phyloP scores from a whole-genome alignment of 2,329 filamentous ascomycete genomes.

The Neofusicoccum kwambonambiense region DNA sequence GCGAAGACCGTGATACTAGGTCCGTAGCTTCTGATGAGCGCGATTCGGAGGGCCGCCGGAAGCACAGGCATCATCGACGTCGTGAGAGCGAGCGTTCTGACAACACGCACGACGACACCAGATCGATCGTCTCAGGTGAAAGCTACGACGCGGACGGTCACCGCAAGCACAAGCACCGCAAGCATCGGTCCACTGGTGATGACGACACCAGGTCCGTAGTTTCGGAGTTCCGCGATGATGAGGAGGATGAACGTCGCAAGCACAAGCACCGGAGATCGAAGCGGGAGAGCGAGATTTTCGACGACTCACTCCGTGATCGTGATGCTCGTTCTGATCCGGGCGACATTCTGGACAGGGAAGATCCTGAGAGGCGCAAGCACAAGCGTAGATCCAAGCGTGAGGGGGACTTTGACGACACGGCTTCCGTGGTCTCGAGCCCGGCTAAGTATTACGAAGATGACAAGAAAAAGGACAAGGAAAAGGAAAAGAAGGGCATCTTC shows the following conservation, averaged over 20 bases:
- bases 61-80: constrained; percentile 36
- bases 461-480: constrained; percentile 31
- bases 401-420: constrained; percentile 42
- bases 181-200: constrained; percentile 18
- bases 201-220: constrained; percentile 10
- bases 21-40: constrained; percentile 20
- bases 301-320: constrained; percentile 31
- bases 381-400: constrained; percentile 37
- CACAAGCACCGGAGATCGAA: constrained; percentile 16
- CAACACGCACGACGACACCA: constrained; percentile 32
- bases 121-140: constrained; percentile 39
- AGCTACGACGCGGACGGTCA: constrained; percentile 37
- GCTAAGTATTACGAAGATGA: constrained; percentile 42
- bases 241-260: constrained; percentile 15
- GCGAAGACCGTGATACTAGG: constrained; percentile 21
- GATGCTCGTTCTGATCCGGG: constrained; percentile 42
- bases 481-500: constrained; percentile 45
- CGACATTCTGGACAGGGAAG: constrained; percentile 34
- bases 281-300: constrained; percentile 32
- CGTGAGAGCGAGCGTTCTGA: constrained; percentile 36
- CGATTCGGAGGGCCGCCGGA: constrained; percentile 17
- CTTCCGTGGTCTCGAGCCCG: constrained; percentile 41
- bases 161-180: constrained; percentile 34
- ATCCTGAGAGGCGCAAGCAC: constrained; percentile 29
- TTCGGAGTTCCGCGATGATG: constrained; percentile 18